A percentile compares a stretch with the other conserved stretches of the same genome.
Conservation (phyloP, 2,329 filamentous ascomycete species). For the Aspergillus fischeri region DNA sequence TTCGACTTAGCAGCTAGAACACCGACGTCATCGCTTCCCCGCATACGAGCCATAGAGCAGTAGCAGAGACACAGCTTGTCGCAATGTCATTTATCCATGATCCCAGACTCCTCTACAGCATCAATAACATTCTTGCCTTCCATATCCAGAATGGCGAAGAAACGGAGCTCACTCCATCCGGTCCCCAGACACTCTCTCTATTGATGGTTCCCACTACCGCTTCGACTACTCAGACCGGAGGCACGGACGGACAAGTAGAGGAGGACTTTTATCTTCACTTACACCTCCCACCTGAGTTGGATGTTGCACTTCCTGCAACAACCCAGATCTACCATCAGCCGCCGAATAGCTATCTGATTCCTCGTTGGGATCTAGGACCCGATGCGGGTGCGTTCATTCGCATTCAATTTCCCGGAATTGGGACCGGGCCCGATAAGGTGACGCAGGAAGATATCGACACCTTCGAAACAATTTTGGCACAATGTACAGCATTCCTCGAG, state of each 20-base stretch:
- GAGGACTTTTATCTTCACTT: conserved; percentile 98
- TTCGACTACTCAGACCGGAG: conserved; percentile 50
- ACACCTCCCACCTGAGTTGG: conserved; percentile 88
- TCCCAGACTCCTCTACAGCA: conserved; percentile 39
- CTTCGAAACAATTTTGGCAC: conserved; percentile 95
- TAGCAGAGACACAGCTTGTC: no score
- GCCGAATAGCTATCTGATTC: conserved; percentile 87
- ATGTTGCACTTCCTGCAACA: conserved; percentile 86
- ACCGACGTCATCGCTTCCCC: not conserved
- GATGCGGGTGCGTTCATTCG: conserved; percentile 87
- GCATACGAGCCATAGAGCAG: not conserved
- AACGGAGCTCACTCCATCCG: conserved; percentile 73
- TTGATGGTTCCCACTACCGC: conserved; percentile 93
- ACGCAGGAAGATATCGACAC: conserved; percentile 92
- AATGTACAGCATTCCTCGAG: conserved; percentile 94
- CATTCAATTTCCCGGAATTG: conserved; percentile 79
- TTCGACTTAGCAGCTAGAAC: not conserved
- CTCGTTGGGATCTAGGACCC: conserved; percentile 87
- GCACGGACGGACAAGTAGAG: conserved; percentile 58
- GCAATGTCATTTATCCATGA: conserved; percentile 30
- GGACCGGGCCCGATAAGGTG: conserved; percentile 59
- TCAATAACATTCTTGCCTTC: conserved; percentile 85
- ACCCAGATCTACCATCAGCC: conserved; percentile 98
- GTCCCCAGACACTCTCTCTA: conserved; percentile 85
- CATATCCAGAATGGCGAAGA: conserved; percentile 87